Evolutionary conservation across 2,329 filamentous ascomycete species (phyloP).

Genomic region (Stagonosporopsis vannaccii): DNA sequence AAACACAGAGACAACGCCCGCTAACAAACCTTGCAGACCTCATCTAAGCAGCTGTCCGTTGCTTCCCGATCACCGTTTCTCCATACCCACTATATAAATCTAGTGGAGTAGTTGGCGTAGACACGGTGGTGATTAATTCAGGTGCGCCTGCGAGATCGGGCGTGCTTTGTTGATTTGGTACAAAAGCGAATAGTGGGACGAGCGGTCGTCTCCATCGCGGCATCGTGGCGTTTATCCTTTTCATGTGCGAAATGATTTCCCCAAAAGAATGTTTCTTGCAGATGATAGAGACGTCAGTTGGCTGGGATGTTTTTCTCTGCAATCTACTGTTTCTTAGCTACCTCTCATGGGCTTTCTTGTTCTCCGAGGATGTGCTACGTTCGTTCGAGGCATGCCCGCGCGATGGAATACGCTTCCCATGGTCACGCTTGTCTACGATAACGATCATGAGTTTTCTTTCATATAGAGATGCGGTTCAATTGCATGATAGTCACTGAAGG

Average conservation of each 20-base stretch:
- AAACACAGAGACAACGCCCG: neutral
- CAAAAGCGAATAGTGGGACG: constrained; percentile 48
- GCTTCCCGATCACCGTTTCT: constrained; percentile 36
- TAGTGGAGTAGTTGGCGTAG: constrained; percentile 35
- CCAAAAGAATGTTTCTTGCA: constrained; percentile 46
- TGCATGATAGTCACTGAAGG: constrained; percentile 41
- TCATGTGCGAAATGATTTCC: constrained; percentile 50
- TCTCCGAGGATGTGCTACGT: constrained; percentile 42
- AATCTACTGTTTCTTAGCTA: constrained; percentile 46
- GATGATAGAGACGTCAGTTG: constrained; percentile 47
- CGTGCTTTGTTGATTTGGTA: constrained; percentile 35
- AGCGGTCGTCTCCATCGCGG: constrained; percentile 45
- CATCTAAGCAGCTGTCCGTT: constrained; percentile 47
- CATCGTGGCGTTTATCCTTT: constrained; percentile 53
- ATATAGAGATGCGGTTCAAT: constrained; percentile 49
- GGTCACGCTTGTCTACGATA: constrained; percentile 46
- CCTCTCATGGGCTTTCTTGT: constrained; percentile 38
- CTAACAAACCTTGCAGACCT: constrained; percentile 41
- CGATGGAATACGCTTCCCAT: constrained; percentile 43
- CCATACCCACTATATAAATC: constrained; percentile 30
- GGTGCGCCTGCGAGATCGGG: constrained; percentile 43
- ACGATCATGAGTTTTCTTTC: constrained; percentile 50
- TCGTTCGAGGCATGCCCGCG: constrained; percentile 46
- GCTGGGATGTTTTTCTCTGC: constrained; percentile 38
- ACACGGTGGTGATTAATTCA: constrained; percentile 43